Percentiles rank a stretch among this genome's conserved stretches.
phyloP scores from a whole-genome alignment of 106 monocot genomes.

The Dactylorhiza incarnata region DNA sequence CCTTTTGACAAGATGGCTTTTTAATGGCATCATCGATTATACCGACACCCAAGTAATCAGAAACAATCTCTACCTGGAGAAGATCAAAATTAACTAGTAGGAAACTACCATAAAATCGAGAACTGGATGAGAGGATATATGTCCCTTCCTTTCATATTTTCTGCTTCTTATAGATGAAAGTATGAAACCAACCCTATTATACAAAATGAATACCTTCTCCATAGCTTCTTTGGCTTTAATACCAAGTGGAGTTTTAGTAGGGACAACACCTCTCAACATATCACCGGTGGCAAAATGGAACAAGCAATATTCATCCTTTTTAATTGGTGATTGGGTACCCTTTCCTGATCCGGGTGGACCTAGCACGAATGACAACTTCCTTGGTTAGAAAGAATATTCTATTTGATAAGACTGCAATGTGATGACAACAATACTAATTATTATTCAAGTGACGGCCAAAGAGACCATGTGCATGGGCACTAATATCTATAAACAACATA shows the following conservation, averaged over 20 bases:
- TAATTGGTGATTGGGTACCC: constrained; percentile 96
- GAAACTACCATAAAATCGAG: constrained; percentile 1
- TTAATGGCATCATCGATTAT: constrained; percentile 97
- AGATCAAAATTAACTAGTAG: not conserved
- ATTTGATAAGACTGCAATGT: too few species aligned
- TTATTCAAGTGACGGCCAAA: too few species aligned
- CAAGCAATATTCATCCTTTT: constrained; percentile 94
- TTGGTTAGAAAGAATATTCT: too few species aligned
- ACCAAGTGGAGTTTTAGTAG: constrained; percentile 90
- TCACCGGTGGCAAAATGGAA: constrained; percentile 98
- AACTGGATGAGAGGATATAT: not conserved
- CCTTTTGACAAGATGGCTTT: constrained; percentile 90
- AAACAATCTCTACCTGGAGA: constrained; percentile 86
- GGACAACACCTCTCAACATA: constrained; percentile 94
- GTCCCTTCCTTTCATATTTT: not conserved
- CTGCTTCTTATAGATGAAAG: not conserved
- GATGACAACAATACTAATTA: too few species aligned
- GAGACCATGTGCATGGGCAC: too few species aligned
- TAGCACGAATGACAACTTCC: constrained; percentile 12
- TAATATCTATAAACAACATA: too few species aligned
- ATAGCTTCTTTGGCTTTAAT: constrained; percentile 92
- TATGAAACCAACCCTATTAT: not conserved
- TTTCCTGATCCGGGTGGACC: constrained; percentile 99
- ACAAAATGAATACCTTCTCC: constrained; percentile 48
- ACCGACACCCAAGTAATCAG: constrained; percentile 96